Percentiles rank a stretch among this genome's conserved stretches.
phyloP scores from a whole-genome alignment of 805 yeast species.

The Pichia scutulata region DNA sequence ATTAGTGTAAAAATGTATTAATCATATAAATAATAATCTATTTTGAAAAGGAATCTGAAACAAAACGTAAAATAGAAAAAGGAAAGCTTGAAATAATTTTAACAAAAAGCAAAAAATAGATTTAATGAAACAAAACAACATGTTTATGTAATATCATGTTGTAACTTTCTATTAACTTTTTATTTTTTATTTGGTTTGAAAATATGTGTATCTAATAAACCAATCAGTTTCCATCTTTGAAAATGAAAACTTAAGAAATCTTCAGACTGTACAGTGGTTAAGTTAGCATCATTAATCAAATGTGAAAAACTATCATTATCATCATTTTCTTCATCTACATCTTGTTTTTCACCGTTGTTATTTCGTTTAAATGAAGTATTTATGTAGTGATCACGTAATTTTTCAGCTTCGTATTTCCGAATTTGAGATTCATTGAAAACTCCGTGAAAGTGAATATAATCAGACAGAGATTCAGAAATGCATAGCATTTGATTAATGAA shows the following conservation, averaged over 20 bases:
- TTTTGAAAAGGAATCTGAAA: no score
- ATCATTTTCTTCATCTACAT: not conserved
- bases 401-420: not conserved
- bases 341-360: not conserved
- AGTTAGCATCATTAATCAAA: not conserved
- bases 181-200: conserved; percentile 8
- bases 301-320: no score
- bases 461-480: conserved; percentile 8
- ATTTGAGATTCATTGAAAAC: not conserved
- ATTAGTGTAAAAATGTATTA: not conserved
- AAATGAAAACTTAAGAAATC: conserved; percentile 19
- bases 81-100: not conserved
- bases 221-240: conserved; percentile 16
- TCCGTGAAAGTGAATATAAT: conserved; percentile 7
- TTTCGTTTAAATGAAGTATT: not conserved
- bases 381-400: not conserved
- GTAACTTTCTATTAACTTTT: not conserved
- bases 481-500: conserved; percentile 1
- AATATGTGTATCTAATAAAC: conserved; percentile 17
- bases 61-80: not conserved
- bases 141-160: not conserved
- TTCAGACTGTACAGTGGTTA: conserved; percentile 14
- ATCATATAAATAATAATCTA: no score
- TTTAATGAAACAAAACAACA: not conserved
- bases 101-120: not conserved